phyloP scores from a whole-genome alignment of 768 basidiomycete species.

The Tricholoma saponaceum region DNA sequence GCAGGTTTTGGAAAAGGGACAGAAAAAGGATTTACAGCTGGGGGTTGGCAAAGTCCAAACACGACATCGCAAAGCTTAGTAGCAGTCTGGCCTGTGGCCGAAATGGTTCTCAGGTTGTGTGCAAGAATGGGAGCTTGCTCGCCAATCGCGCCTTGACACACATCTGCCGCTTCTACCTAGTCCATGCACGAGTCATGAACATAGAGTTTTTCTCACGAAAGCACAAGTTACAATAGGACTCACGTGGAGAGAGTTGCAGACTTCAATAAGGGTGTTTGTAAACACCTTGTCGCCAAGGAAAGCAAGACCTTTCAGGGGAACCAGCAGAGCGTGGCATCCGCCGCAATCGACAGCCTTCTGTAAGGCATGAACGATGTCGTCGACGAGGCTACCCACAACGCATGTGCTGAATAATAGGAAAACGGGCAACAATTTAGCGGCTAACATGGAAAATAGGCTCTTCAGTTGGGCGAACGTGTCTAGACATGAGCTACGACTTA shows the following conservation, averaged over 20 bases:
- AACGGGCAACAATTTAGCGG: constrained; percentile 9
- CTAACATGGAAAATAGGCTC: not conserved
- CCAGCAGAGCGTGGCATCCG: constrained; percentile 49
- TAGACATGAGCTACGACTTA: not conserved
- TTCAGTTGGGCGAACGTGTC: not conserved
- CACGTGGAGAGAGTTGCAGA: constrained; percentile 43
- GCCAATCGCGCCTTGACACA: constrained; percentile 48
- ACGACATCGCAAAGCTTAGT: constrained; percentile 52
- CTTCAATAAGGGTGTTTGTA: constrained; percentile 32
- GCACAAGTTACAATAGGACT: constrained; percentile 4
- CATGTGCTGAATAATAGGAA: constrained; percentile 11
- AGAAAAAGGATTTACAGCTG: constrained; percentile 38
- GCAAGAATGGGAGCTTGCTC: constrained; percentile 56
- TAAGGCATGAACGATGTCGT: constrained; percentile 39
- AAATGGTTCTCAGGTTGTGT: constrained; percentile 48
- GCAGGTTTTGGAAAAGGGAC: constrained; percentile 43
- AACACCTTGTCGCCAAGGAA: constrained; percentile 45
- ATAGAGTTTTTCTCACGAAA: not conserved
- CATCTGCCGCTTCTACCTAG: constrained; percentile 53
- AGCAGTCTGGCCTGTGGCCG: constrained; percentile 41
- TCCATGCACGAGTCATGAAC: not conserved
- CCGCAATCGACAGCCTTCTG: constrained; percentile 43
- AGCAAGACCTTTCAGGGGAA: constrained; percentile 43
- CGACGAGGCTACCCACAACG: constrained; percentile 25
- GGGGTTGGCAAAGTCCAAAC: constrained; percentile 50